Percentiles rank a stretch among this genome's conserved stretches.
Conservation (phyloP, 1,284 basidiomycete species). For the Cryptococcus maquisensis region DNA sequence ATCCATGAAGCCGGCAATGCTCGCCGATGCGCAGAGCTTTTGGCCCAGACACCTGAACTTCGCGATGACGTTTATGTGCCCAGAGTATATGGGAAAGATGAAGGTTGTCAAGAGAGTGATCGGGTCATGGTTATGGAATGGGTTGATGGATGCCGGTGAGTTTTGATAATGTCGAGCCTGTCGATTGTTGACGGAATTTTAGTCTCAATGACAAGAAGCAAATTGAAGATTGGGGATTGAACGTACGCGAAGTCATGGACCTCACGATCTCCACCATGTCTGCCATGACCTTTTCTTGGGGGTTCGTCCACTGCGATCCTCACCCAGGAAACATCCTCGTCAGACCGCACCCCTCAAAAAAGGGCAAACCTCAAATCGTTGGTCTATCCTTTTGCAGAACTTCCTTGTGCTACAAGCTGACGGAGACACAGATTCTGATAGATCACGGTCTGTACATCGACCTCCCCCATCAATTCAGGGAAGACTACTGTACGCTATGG, state of each 20-base stretch:
- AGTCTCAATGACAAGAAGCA: slow-evolving; percentile 63
- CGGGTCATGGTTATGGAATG: slow-evolving; percentile 78
- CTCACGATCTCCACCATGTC: slow-evolving; percentile 61
- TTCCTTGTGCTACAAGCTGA: not conserved
- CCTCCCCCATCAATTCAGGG: slow-evolving; percentile 60
- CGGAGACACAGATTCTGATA: slow-evolving; percentile 54
- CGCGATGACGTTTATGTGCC: slow-evolving; percentile 72
- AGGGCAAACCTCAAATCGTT: slow-evolving; percentile 68
- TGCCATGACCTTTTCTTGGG: slow-evolving; percentile 83
- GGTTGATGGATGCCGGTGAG: slow-evolving; percentile 61
- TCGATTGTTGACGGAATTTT: not conserved
- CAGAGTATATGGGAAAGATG: slow-evolving; percentile 65
- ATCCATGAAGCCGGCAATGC: slow-evolving; percentile 57
- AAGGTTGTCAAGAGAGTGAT: slow-evolving; percentile 56
- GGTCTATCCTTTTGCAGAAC: slow-evolving; percentile 4
- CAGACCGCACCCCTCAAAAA: slow-evolving; percentile 62
- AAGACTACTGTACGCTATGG: slow-evolving; percentile 75
- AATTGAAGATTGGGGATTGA: slow-evolving; percentile 46
- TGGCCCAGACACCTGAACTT: slow-evolving; percentile 57
- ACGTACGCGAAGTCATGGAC: slow-evolving; percentile 54
- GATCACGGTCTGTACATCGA: slow-evolving; percentile 84
- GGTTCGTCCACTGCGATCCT: slow-evolving; percentile 68
- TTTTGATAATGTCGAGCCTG: not conserved
- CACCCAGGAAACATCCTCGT: slow-evolving; percentile 76
- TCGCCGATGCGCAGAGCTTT: slow-evolving; percentile 39